These are phyloP conservation scores for Leccinellum albellum DNA, from an alignment of 768 basidiomycete species.

Conservation along the genomic window DNA sequence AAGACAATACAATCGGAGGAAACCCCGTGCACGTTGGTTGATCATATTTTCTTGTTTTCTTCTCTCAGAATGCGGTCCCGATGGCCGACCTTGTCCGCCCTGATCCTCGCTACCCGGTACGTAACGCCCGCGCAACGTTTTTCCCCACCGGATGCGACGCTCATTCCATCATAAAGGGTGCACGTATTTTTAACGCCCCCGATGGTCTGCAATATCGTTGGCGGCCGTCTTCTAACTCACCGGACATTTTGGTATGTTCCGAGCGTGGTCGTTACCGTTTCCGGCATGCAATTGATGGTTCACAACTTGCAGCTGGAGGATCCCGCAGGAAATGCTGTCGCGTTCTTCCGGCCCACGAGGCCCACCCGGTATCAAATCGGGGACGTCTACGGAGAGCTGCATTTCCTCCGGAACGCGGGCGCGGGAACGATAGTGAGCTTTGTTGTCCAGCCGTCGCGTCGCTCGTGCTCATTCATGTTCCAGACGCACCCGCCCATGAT, in stretches of 20 bases:
- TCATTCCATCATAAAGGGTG: slow-evolving; percentile 41
- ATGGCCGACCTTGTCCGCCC: slow-evolving; percentile 81
- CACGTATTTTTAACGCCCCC: slow-evolving; percentile 74
- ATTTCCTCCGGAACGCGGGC: slow-evolving; percentile 75
- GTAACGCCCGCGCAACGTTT: slow-evolving; percentile 25
- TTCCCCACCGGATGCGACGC: slow-evolving; percentile 1
- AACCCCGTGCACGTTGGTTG: slow-evolving; percentile 15
- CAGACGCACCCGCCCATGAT: slow-evolving; percentile 88
- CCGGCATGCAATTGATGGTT: slow-evolving; percentile 4
- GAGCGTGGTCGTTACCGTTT: slow-evolving; percentile 4
- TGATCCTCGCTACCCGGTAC: slow-evolving; percentile 59
- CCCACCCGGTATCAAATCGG: slow-evolving; percentile 81
- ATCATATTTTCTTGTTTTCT: slow-evolving; percentile 17
- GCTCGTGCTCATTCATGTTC: slow-evolving; percentile 21
- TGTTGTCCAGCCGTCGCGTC: slow-evolving; percentile 18
- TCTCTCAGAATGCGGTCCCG: slow-evolving; percentile 61
- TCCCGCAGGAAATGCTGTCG: slow-evolving; percentile 62
- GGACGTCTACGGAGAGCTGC: slow-evolving; percentile 82
- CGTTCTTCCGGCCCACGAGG: slow-evolving; percentile 75
- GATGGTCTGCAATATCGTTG: slow-evolving; percentile 80
- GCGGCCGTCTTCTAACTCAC: slow-evolving; percentile 59
- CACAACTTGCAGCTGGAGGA: slow-evolving; percentile 60
- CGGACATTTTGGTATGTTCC: slow-evolving; percentile 56
- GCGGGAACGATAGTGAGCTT: slow-evolving; percentile 71
- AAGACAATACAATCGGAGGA: slow-evolving; percentile 17